phyloP scores from a whole-genome alignment of 2,329 filamentous ascomycete genomes.

The Fusarium oxysporum region DNA sequence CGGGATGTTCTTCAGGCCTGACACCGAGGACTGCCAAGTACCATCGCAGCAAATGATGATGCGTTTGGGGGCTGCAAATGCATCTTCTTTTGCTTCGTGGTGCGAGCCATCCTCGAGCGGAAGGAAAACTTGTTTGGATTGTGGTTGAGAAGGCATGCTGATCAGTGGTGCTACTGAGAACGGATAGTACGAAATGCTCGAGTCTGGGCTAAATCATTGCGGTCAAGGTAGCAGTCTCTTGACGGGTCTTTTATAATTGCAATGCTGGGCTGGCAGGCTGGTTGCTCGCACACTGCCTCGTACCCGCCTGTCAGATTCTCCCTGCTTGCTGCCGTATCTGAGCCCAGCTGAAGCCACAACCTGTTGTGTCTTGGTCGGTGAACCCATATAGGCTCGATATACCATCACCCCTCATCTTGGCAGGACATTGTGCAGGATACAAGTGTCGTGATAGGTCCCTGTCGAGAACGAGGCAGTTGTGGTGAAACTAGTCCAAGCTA shows the following conservation, averaged over 20 bases:
- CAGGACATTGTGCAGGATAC: conserved; percentile 17
- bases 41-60: conserved; percentile 53
- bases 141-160: conserved; percentile 27
- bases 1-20: conserved; percentile 43
- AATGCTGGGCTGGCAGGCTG: neutral
- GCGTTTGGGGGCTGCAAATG: conserved; percentile 37
- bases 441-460: conserved; percentile 26
- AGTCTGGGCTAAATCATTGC: neutral
- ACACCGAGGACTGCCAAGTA: conserved; percentile 49
- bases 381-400: conserved; percentile 23
- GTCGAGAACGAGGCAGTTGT: conserved; percentile 11
- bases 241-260: conserved; percentile 24
- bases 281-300: neutral
- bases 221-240: neutral
- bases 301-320: conserved; percentile 7
- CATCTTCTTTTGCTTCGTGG: conserved; percentile 23
- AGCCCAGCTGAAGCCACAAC: conserved; percentile 31
- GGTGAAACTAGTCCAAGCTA: conserved; percentile 30
- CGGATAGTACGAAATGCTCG: neutral
- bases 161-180: neutral
- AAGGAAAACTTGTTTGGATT: conserved; percentile 19
- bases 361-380: conserved; percentile 31
- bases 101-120: conserved; percentile 31
- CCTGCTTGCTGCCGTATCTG: neutral
- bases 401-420: conserved; percentile 30